phyloP scores from a whole-genome alignment of 1,284 basidiomycete genomes.

The Malassezia obtusa region DNA sequence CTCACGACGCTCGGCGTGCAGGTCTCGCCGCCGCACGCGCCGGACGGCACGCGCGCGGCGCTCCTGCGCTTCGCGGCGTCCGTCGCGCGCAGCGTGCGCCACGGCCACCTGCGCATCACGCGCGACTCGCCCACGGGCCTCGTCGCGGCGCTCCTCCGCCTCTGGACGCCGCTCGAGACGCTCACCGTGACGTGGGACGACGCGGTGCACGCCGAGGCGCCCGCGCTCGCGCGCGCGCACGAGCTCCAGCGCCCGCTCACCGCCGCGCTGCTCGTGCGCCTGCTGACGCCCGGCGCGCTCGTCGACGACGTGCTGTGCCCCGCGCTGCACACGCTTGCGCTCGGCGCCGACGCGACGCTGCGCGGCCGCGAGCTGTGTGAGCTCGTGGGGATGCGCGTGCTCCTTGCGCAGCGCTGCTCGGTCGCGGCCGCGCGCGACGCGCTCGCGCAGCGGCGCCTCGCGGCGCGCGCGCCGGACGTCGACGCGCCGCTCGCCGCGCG shows the following conservation, averaged over 20 bases:
- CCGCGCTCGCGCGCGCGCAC: neutral
- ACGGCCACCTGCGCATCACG: neutral
- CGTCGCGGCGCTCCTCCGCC: neutral
- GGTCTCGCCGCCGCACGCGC: neutral
- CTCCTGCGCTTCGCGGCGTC: conserved; percentile 4
- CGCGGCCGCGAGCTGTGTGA: conserved; percentile 14
- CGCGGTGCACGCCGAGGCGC: neutral
- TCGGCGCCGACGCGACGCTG: conserved; percentile 3
- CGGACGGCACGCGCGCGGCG: neutral
- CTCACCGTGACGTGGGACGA: conserved; percentile 7
- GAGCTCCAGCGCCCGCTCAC: conserved; percentile 3
- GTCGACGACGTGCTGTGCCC: conserved; percentile 4
- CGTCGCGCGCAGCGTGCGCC: neutral
- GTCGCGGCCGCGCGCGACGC: neutral
- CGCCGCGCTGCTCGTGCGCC: neutral
- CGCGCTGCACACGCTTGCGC: neutral
- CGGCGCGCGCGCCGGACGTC: neutral
- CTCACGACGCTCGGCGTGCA: neutral
- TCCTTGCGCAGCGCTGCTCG: neutral
- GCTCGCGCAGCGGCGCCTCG: too few species aligned
- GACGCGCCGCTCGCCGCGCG: neutral
- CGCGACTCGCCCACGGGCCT: conserved; percentile 2
- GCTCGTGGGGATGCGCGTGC: conserved; percentile 5
- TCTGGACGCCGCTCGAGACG: neutral
- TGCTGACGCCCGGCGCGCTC: conserved; percentile 7